These are phyloP conservation scores for Zopfia rhizophila DNA, from an alignment of 2,329 filamentous ascomycete genomes.

Conservation along the genomic window DNA sequence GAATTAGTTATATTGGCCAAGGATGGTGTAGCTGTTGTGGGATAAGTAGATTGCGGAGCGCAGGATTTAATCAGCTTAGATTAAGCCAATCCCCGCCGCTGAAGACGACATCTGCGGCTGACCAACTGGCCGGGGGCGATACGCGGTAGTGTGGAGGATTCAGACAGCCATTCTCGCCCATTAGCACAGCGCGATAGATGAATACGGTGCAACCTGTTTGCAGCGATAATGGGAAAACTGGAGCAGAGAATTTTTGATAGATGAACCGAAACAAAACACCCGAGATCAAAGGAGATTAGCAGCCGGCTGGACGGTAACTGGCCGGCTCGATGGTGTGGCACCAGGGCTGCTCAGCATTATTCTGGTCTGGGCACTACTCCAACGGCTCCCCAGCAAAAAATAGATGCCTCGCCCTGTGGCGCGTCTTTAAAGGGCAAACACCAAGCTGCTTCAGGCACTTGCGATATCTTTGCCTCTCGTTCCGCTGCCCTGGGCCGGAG, in stretches of 20 bases:
- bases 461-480: background rate
- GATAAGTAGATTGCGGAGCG: conserved; percentile 6
- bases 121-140: background rate
- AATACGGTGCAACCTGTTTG: conserved; percentile 23
- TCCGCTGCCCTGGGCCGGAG: conserved; percentile 1
- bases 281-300: conserved; percentile 16
- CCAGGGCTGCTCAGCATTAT: conserved; percentile 2
- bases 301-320: too few species aligned
- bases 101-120: conserved; percentile 5
- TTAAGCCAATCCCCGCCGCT: conserved; percentile 10
- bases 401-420: conserved; percentile 23
- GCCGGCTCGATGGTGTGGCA: too few species aligned
- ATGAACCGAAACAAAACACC: conserved; percentile 13
- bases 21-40: conserved; percentile 21
- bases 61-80: conserved; percentile 22
- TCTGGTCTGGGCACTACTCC: background rate
- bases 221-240: conserved; percentile 14
- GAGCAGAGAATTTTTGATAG: conserved; percentile 13
- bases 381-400: conserved; percentile 19
- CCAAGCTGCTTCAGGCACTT: background rate
- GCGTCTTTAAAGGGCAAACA: conserved; percentile 1
- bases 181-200: conserved; percentile 15
- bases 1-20: conserved; percentile 39
- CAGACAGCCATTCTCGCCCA: background rate
- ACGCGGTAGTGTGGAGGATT: background rate